Conservation (phyloP, 1,284 basidiomycete genomes). For the Irpex sp. region DNA sequence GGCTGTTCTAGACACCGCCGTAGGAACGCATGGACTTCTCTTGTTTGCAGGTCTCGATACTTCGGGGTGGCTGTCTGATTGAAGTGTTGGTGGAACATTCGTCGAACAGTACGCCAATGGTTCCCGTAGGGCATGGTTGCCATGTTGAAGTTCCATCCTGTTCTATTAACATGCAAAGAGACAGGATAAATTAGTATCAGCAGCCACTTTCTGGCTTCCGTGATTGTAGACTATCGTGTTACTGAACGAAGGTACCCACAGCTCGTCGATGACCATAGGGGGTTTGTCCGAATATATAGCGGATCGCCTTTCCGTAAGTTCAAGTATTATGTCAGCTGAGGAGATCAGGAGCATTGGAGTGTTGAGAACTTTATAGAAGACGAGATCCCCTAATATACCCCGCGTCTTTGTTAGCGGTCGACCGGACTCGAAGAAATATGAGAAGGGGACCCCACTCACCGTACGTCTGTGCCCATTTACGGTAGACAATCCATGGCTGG, state of each 20-base stretch:
- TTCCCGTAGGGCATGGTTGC: slow-evolving; percentile 40
- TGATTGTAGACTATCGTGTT: too few species aligned
- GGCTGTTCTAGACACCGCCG: slow-evolving; percentile 23
- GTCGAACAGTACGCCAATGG: slow-evolving; percentile 34
- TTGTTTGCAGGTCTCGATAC: slow-evolving; percentile 23
- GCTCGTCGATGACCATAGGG: neutral
- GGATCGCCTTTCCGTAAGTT: slow-evolving; percentile 18
- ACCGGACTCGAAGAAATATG: too few species aligned
- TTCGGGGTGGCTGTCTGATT: slow-evolving; percentile 16
- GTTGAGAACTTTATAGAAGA: too few species aligned
- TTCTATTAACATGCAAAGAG: neutral
- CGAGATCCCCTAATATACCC: too few species aligned
- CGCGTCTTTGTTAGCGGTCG: too few species aligned
- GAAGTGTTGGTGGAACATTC: slow-evolving; percentile 29
- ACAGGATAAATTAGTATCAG: too few species aligned
- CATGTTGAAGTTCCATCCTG: slow-evolving; percentile 38
- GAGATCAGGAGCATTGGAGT: neutral
- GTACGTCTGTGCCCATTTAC: slow-evolving; percentile 15
- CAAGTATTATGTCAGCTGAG: neutral
- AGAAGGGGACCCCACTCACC: slow-evolving; percentile 14
- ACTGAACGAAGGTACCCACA: neutral
- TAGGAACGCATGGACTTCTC: slow-evolving; percentile 25
- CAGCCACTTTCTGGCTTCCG: too few species aligned
- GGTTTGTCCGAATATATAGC: slow-evolving; percentile 18
- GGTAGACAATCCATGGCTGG: slow-evolving; percentile 3